A percentile compares a stretch with the other conserved stretches of the same genome.
Conservation (phyloP, 2,329 filamentous ascomycete genomes). For the Colletotrichum horii region DNA sequence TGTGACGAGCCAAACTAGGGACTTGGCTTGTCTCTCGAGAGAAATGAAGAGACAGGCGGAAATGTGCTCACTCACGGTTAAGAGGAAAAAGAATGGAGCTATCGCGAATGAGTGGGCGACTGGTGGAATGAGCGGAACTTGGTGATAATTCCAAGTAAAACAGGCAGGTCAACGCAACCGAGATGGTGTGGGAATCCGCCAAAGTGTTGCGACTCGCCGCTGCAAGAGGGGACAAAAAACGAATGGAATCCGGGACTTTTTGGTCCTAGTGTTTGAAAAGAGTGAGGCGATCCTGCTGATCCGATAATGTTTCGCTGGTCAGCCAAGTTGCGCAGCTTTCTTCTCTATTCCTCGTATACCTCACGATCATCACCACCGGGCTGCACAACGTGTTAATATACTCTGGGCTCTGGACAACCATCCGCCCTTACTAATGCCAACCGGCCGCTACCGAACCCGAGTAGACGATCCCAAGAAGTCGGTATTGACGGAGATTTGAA, state of each 20-base stretch:
- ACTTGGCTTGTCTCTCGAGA: not conserved
- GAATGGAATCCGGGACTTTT: not conserved
- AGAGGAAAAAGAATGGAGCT: not conserved
- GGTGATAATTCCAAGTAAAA: not conserved
- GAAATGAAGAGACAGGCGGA: not conserved
- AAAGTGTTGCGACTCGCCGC: not conserved
- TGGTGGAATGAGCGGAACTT: not conserved
- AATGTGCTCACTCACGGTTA: not conserved
- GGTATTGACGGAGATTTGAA: constrained; percentile 1
- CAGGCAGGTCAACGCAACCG: not conserved
- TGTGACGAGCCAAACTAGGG: not conserved
- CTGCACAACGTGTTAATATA: constrained; percentile 9
- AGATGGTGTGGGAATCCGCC: not conserved
- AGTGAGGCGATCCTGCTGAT: not conserved
- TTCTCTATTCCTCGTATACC: not conserved
- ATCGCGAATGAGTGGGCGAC: not conserved
- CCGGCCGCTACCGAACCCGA: not conserved
- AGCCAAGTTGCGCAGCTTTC: not conserved
- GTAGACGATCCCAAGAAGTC: not conserved
- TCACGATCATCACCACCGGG: not conserved
- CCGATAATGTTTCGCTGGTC: not conserved
- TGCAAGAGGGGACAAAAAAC: not conserved
- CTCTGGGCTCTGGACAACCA: not conserved
- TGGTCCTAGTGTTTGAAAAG: not conserved
- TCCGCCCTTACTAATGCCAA: not conserved